Conservation (phyloP, 108 stramenopile species). For the Bacterosira constricta region DNA sequence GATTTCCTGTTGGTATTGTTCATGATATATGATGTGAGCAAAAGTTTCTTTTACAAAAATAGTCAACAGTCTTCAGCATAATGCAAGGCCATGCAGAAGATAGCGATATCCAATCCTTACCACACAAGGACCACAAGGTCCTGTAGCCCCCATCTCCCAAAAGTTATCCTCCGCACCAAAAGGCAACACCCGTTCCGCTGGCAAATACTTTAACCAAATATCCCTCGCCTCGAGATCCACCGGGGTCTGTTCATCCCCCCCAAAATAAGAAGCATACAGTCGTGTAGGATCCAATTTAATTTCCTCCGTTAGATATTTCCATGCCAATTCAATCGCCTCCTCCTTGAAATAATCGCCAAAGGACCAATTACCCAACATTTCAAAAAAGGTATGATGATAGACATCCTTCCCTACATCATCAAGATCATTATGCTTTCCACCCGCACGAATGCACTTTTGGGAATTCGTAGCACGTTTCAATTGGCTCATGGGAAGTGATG, state of each 20-base stretch:
- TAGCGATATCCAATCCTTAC: slow-evolving; percentile 48
- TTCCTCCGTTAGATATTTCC: slow-evolving; percentile 94
- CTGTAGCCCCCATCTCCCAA: slow-evolving; percentile 99
- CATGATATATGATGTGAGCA: not conserved
- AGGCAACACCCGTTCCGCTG: slow-evolving; percentile 90
- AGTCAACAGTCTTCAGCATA: no score
- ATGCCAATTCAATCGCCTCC: slow-evolving; percentile 96
- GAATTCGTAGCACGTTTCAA: slow-evolving; percentile 94
- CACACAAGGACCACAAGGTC: slow-evolving; percentile 99
- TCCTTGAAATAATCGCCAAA: slow-evolving; percentile 99
- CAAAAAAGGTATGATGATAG: slow-evolving; percentile 99
- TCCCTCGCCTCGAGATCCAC: slow-evolving; percentile 89
- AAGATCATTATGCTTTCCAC: slow-evolving; percentile 99
- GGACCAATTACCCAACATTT: slow-evolving; percentile 99
- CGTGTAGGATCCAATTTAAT: slow-evolving; percentile 82
- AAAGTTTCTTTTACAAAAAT: not conserved
- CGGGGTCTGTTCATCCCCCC: slow-evolving; percentile 91
- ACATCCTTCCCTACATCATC: slow-evolving; percentile 99
- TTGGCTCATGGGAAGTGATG: slow-evolving; percentile 78
- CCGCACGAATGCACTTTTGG: slow-evolving; percentile 99
- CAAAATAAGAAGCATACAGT: slow-evolving; percentile 99
- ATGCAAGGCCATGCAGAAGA: no score
- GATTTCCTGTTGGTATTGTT: slow-evolving; percentile 87
- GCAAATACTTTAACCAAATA: slow-evolving; percentile 93
- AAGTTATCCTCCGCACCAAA: slow-evolving; percentile 98